Conservation (phyloP, 768 basidiomycete species). For the Boletus edulis region DNA sequence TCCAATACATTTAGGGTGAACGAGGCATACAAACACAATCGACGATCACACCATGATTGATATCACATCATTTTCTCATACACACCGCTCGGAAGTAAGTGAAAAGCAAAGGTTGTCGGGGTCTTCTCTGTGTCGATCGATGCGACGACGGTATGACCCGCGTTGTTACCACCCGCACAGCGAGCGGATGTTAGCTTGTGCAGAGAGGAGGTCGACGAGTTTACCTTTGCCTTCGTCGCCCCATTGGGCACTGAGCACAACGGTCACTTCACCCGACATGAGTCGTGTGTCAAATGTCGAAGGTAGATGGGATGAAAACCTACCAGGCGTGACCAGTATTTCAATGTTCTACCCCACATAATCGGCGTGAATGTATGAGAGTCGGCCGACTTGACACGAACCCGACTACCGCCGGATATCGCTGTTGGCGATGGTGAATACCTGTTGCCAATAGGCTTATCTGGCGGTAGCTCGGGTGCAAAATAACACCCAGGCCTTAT, state of each 20-base stretch:
- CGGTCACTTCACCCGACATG: no score
- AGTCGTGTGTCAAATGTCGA: no score
- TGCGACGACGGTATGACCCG: constrained; percentile 96
- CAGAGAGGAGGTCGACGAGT: constrained; percentile 92
- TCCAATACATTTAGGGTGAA: constrained; percentile 62
- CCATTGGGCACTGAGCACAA: no score
- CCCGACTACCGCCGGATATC: neutral
- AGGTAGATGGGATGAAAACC: no score
- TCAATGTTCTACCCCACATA: no score
- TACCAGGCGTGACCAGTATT: no score
- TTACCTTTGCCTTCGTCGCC: no score
- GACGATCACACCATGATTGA: neutral
- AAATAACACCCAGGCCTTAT: no score
- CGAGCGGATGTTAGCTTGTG: constrained; percentile 87
- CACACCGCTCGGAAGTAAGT: constrained; percentile 82
- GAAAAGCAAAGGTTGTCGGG: constrained; percentile 79
- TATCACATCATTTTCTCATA: neutral
- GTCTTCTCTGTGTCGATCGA: constrained; percentile 61
- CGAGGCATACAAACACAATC: constrained; percentile 11
- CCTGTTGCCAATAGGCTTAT: no score
- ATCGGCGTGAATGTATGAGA: no score
- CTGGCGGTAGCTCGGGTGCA: no score
- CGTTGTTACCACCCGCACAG: constrained; percentile 98
- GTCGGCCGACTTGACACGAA: neutral
- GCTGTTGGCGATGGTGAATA: no score